Percentiles rank a stretch among this genome's conserved stretches.
Conservation (phyloP, 2,329 filamentous ascomycete genomes). For the Davidsoniella virescens region DNA sequence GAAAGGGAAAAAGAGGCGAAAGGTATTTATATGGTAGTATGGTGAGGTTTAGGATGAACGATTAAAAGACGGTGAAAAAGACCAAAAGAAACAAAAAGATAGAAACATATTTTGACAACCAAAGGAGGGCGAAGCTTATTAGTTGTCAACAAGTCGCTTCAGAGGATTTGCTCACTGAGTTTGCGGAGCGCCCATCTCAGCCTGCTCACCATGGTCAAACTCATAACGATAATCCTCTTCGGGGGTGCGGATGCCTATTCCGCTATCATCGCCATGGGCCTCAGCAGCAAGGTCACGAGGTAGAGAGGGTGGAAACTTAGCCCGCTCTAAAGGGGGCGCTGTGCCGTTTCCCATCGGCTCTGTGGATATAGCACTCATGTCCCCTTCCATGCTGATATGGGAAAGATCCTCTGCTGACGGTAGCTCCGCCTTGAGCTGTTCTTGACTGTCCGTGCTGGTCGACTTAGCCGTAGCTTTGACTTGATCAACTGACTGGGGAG, state of each 20-base stretch:
- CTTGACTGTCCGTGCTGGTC: background rate
- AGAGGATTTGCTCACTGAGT: background rate
- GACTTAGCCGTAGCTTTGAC: background rate
- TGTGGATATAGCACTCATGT: background rate
- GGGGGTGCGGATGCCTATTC: conserved; percentile 53
- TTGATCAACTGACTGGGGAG: background rate
- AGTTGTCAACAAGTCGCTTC: background rate
- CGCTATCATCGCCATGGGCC: conserved; percentile 44
- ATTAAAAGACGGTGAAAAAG: background rate
- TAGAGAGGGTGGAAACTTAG: conserved; percentile 29
- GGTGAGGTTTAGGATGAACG: background rate
- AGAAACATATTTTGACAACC: background rate
- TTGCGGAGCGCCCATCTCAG: conserved; percentile 11
- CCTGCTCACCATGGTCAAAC: conserved; percentile 11
- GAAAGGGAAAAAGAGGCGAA: background rate
- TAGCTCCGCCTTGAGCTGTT: background rate
- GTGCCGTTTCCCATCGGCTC: background rate
- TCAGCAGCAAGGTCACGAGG: conserved; percentile 4
- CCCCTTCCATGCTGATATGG: conserved; percentile 18
- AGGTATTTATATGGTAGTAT: background rate
- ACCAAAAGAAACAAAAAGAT: background rate
- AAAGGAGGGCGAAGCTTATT: background rate
- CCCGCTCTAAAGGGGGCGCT: conserved; percentile 16
- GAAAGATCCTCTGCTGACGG: background rate
- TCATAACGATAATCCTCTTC: conserved; percentile 40